Percentiles rank a stretch among this genome's conserved stretches.
Conservation (phyloP, 495 filamentous ascomycete species). For the Penicillium chermesinum region DNA sequence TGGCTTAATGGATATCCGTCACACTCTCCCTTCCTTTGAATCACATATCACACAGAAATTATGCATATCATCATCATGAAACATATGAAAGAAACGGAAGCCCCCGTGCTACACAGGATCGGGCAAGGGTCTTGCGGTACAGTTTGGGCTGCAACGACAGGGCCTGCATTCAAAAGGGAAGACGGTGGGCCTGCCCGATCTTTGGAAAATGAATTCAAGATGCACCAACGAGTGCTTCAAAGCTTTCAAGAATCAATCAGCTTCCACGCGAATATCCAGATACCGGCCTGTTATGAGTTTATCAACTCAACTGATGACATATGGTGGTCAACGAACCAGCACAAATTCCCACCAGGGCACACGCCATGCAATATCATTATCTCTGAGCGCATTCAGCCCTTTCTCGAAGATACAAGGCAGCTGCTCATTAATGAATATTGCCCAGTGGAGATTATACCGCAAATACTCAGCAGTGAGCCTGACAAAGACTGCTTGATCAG, state of each 20-base stretch:
- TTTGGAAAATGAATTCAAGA: constrained; percentile 30
- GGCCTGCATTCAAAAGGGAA: constrained; percentile 30
- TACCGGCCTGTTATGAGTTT: constrained; percentile 19
- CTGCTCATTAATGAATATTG: constrained; percentile 30
- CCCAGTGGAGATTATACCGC: constrained; percentile 1
- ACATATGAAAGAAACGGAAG: background rate
- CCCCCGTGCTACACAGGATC: constrained; percentile 9
- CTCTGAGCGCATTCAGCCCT: constrained; percentile 33
- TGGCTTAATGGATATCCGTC: too few relatives aligned
- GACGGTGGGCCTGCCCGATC: constrained; percentile 31
- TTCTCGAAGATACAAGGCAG: constrained; percentile 19
- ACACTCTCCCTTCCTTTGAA: too few relatives aligned
- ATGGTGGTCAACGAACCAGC: constrained; percentile 31
- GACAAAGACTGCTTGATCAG: constrained; percentile 37
- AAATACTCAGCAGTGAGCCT: constrained; percentile 10
- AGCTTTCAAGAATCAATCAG: background rate
- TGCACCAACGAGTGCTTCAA: constrained; percentile 22
- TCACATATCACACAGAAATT: background rate
- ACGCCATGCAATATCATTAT: constrained; percentile 28
- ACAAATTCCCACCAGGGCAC: constrained; percentile 24
- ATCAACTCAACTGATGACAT: constrained; percentile 15
- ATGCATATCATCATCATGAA: background rate
- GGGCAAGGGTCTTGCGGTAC: constrained; percentile 26
- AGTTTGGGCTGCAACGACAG: constrained; percentile 22
- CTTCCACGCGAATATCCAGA: constrained; percentile 7